A percentile compares a stretch with the other conserved stretches of the same genome.
These are phyloP conservation scores for Aspergillus transmontanensis DNA, from an alignment of 2,329 filamentous ascomycete genomes.

Conservation along the genomic window DNA sequence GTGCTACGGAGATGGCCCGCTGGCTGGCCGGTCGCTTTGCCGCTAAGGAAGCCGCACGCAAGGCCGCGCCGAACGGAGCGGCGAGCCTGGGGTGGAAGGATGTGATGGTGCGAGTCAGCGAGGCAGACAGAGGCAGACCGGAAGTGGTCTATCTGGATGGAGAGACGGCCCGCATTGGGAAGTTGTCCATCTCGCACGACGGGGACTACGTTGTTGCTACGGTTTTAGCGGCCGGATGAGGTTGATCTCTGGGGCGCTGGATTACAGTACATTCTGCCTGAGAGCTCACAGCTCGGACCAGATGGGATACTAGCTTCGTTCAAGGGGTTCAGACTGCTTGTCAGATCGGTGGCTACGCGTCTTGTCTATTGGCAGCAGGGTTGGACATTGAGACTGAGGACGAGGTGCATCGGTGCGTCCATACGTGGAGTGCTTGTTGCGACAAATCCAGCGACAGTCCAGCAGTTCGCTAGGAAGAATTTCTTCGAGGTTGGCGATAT, in stretches of 20 bases:
- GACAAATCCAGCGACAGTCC: not conserved
- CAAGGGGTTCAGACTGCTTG: not conserved
- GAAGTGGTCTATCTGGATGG: slow-evolving; percentile 40
- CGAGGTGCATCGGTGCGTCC: not conserved
- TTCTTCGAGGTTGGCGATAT: too few species aligned
- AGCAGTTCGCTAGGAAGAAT: too few species aligned
- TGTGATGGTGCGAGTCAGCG: slow-evolving; percentile 49
- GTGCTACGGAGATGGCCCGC: slow-evolving; percentile 38
- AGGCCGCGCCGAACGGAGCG: slow-evolving; percentile 62
- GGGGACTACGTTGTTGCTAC: slow-evolving; percentile 69
- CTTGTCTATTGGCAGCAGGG: not conserved
- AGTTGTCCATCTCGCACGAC: slow-evolving; percentile 85
- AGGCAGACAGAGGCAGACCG: slow-evolving; percentile 31
- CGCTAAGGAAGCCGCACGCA: slow-evolving; percentile 74
- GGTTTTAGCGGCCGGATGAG: slow-evolving; percentile 41
- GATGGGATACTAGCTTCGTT: not conserved
- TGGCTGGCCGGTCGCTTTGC: slow-evolving; percentile 62
- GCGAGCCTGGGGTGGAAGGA: slow-evolving; percentile 64
- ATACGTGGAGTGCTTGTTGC: not conserved
- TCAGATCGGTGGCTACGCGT: not conserved
- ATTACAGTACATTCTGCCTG: not conserved
- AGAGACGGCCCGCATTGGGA: slow-evolving; percentile 53
- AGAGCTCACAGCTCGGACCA: not conserved
- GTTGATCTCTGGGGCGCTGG: too few species aligned
- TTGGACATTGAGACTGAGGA: not conserved